Conservation (phyloP, 768 basidiomycete species). For the Xanthoconium purpureum region DNA sequence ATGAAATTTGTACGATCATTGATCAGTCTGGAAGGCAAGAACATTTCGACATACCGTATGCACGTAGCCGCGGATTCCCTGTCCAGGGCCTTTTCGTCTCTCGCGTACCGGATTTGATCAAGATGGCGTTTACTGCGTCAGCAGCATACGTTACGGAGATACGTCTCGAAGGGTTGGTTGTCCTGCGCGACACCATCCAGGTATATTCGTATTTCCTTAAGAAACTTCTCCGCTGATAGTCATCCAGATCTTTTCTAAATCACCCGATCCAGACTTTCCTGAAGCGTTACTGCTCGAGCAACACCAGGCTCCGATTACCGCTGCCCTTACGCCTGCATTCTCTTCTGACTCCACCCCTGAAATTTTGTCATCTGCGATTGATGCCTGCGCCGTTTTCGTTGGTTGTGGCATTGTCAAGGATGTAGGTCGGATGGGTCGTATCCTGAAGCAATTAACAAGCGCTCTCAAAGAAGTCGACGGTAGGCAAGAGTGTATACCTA, state of each 20-base stretch:
- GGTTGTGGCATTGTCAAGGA: constrained; percentile 94
- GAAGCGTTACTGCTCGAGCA: constrained; percentile 90
- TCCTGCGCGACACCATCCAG: constrained; percentile 90
- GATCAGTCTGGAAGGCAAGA: constrained; percentile 70
- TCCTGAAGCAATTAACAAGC: constrained; percentile 81
- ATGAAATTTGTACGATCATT: constrained; percentile 80
- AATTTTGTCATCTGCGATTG: constrained; percentile 86
- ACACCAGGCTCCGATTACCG: constrained; percentile 96
- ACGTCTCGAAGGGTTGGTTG: constrained; percentile 82
- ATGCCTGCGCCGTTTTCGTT: constrained; percentile 92
- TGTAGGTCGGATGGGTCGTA: constrained; percentile 87
- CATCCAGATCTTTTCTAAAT: constrained; percentile 75
- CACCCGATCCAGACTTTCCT: constrained; percentile 91
- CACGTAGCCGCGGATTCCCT: constrained; percentile 56
- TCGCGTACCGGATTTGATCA: constrained; percentile 89
- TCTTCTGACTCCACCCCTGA: constrained; percentile 94
- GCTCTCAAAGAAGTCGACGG: constrained; percentile 91
- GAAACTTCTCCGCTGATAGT: constrained; percentile 1
- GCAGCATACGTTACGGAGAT: constrained; percentile 97
- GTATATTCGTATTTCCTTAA: constrained; percentile 38
- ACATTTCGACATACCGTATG: constrained; percentile 77
- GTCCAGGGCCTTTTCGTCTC: constrained; percentile 69
- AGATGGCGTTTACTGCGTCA: constrained; percentile 96
- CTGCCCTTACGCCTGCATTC: constrained; percentile 95
- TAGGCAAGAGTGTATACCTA: constrained; percentile 27